These are phyloP conservation scores for Suillus clintonianus DNA, from an alignment of 768 basidiomycete genomes.

Conservation along the genomic window DNA sequence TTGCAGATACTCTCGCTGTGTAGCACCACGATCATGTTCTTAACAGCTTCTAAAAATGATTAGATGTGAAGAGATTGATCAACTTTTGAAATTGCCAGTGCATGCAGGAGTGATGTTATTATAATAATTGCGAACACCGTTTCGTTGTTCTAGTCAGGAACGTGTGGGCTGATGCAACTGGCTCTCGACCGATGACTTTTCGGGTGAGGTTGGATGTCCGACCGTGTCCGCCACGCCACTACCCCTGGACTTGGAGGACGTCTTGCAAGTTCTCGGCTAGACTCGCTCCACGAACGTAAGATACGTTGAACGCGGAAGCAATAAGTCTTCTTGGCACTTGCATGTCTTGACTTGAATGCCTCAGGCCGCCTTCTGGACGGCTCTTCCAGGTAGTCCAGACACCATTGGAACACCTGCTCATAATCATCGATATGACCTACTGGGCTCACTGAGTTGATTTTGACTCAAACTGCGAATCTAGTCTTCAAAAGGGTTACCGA, in stretches of 20 bases:
- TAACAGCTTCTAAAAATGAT: neutral
- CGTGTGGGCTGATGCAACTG: too few relatives aligned
- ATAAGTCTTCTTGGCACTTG: neutral
- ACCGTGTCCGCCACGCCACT: too few relatives aligned
- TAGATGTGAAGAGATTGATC: neutral
- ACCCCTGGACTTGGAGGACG: too few relatives aligned
- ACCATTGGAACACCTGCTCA: neutral
- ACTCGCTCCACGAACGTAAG: too few relatives aligned
- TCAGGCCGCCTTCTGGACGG: too few relatives aligned
- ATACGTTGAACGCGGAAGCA: neutral
- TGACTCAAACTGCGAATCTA: neutral
- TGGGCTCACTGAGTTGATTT: neutral
- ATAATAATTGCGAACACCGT: neutral
- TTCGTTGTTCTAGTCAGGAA: neutral
- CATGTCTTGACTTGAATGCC: too few relatives aligned
- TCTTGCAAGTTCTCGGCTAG: neutral
- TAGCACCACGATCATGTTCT: neutral
- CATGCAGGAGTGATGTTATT: neutral
- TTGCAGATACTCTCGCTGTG: neutral
- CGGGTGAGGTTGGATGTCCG: neutral
- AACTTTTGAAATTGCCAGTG: neutral
- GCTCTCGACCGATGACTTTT: too few relatives aligned
- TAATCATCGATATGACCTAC: neutral
- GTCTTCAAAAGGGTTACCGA: neutral
- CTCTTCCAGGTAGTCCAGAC: too few relatives aligned